phyloP scores from a whole-genome alignment of 1,139 yeast species.

The Meyerozyma guilliermondii region DNA sequence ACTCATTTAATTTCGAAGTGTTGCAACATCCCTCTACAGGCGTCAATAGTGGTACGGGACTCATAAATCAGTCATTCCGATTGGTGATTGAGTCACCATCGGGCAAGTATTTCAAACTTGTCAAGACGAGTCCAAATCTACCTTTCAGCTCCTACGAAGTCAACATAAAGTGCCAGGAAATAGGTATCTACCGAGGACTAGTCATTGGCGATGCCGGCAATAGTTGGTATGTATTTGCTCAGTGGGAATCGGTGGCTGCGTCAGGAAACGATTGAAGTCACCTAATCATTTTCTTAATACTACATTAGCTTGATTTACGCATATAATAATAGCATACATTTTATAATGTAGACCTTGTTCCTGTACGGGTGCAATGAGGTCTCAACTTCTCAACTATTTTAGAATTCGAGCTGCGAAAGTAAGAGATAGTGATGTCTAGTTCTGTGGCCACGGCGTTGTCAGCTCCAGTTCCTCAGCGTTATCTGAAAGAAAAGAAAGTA shows the following conservation, averaged over 20 bases:
- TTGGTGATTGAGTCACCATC: conserved; percentile 79
- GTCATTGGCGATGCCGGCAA: conserved; percentile 75
- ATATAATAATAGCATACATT: neutral
- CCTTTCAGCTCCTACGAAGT: conserved; percentile 56
- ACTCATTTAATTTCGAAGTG: conserved; percentile 60
- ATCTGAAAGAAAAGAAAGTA: conserved; percentile 69
- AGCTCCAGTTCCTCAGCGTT: conserved; percentile 12
- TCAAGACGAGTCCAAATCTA: conserved; percentile 38
- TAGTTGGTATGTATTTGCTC: conserved; percentile 89
- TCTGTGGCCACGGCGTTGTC: neutral
- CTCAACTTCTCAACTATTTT: no score
- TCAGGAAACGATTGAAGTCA: neutral
- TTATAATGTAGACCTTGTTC: no score
- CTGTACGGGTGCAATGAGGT: no score
- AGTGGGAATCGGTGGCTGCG: conserved; percentile 63
- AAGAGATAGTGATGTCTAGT: neutral
- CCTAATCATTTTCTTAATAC: neutral
- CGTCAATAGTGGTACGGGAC: conserved; percentile 30
- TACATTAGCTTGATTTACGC: conserved; percentile 1
- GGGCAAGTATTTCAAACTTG: conserved; percentile 67
- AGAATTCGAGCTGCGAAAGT: no score
- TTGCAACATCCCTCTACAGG: conserved; percentile 63
- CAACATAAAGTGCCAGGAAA: conserved; percentile 57
- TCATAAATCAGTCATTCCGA: conserved; percentile 42
- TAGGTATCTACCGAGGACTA: conserved; percentile 79